phyloP scores from a whole-genome alignment of 2,329 filamentous ascomycete genomes.

The Hymenoscyphus fraxineus region DNA sequence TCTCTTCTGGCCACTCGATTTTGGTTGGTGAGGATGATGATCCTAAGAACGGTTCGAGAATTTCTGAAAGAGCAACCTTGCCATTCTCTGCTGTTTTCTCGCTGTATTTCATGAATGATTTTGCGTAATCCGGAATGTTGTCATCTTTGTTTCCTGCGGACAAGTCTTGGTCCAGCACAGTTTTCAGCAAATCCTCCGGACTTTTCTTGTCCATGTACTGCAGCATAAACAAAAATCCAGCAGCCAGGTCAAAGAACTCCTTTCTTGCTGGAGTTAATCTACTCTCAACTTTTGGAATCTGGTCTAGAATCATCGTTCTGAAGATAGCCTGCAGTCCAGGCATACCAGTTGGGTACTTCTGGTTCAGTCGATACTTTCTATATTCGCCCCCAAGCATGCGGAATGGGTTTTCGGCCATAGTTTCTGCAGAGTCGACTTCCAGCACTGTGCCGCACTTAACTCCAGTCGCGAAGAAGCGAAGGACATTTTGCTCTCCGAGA shows the following conservation, averaged over 20 bases:
- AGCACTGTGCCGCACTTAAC: conserved; percentile 9
- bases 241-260: conserved; percentile 10
- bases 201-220: conserved; percentile 9
- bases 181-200: conserved; percentile 1
- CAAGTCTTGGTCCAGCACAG: neutral
- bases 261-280: conserved; percentile 2
- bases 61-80: neutral
- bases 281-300: neutral
- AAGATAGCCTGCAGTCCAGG: conserved; percentile 11
- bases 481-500: conserved; percentile 7
- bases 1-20: neutral
- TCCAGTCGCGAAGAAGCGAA: conserved; percentile 10
- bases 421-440: conserved; percentile 11
- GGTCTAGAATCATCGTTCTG: conserved; percentile 12
- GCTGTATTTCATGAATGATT: conserved; percentile 9
- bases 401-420: conserved; percentile 8
- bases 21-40: neutral
- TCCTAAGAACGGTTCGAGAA: conserved; percentile 8
- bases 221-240: conserved; percentile 10
- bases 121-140: conserved; percentile 6
- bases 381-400: conserved; percentile 9
- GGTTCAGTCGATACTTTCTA: conserved; percentile 6
- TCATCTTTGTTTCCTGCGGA: neutral
- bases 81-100: neutral
- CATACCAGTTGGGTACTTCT: conserved; percentile 12